Conservation (phyloP, 2,329 filamentous ascomycete genomes). For the Diaporthe citriasiana region DNA sequence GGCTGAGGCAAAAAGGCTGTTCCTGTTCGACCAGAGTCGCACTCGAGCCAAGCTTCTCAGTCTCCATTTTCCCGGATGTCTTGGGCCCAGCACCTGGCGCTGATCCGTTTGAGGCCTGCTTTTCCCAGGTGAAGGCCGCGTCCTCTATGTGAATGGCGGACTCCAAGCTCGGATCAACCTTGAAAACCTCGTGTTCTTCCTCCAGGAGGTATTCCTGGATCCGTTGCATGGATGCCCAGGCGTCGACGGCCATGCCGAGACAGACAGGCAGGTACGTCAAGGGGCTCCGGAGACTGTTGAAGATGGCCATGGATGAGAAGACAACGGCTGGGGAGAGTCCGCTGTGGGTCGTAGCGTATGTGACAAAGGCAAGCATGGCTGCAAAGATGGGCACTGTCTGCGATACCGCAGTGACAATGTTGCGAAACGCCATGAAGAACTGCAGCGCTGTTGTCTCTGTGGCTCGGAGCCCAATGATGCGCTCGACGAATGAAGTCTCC, state of each 20-base stretch:
- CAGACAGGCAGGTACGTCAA: slow-evolving; percentile 87
- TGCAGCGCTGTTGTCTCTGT: slow-evolving; percentile 87
- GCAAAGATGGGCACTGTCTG: slow-evolving; percentile 93
- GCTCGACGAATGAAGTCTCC: slow-evolving; percentile 87
- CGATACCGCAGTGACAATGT: slow-evolving; percentile 85
- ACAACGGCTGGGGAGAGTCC: slow-evolving; percentile 81
- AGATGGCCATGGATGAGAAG: slow-evolving; percentile 93
- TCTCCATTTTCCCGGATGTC: slow-evolving; percentile 39
- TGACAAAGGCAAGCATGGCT: slow-evolving; percentile 95
- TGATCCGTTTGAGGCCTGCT: slow-evolving; percentile 52
- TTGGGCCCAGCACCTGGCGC: slow-evolving; percentile 43
- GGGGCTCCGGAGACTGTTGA: slow-evolving; percentile 91
- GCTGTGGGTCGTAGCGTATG: slow-evolving; percentile 77
- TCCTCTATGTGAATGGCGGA: slow-evolving; percentile 79
- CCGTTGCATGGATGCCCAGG: slow-evolving; percentile 84
- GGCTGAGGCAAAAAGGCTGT: slow-evolving; percentile 81
- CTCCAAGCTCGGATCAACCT: slow-evolving; percentile 67
- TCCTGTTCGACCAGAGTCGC: slow-evolving; percentile 47
- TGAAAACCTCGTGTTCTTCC: slow-evolving; percentile 84
- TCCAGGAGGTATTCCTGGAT: slow-evolving; percentile 92
- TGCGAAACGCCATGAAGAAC: slow-evolving; percentile 83
- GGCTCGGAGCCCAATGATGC: slow-evolving; percentile 79
- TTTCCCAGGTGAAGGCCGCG: slow-evolving; percentile 91
- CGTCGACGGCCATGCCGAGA: slow-evolving; percentile 90
- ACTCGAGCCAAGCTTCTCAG: slow-evolving; percentile 80